phyloP scores from a whole-genome alignment of 495 filamentous ascomycete species.

The Hypoxylon lienhwacheense region DNA sequence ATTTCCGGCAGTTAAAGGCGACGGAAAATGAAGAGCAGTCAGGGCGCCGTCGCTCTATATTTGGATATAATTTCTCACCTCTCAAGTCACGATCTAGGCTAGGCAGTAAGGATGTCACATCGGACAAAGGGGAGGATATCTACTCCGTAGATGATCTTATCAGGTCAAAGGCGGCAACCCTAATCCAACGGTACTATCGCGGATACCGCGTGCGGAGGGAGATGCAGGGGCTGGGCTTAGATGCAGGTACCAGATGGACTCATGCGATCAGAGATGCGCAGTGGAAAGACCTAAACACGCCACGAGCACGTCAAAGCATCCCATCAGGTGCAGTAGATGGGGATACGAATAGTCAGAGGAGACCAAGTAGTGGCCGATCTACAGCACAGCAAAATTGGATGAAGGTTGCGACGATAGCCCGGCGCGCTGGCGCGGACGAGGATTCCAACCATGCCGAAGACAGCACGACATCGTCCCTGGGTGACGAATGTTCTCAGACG shows the following conservation, averaged over 20 bases:
- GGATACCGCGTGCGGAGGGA: slow-evolving; percentile 70
- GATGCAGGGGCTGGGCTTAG: slow-evolving; percentile 62
- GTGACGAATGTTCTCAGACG: slow-evolving; percentile 40
- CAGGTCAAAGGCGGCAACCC: slow-evolving; percentile 49
- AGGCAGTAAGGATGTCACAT: slow-evolving; percentile 2
- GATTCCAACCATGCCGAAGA: slow-evolving; percentile 43
- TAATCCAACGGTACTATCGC: slow-evolving; percentile 69
- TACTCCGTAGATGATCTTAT: slow-evolving; percentile 24
- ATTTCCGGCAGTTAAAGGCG: slow-evolving; percentile 34
- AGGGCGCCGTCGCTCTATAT: neutral
- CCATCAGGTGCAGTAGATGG: slow-evolving; percentile 11
- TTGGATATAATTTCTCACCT: slow-evolving; percentile 6
- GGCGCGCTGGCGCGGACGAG: slow-evolving; percentile 66
- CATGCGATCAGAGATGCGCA: slow-evolving; percentile 68
- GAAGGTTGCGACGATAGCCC: slow-evolving; percentile 67
- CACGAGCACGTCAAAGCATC: slow-evolving; percentile 43
- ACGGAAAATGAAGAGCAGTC: slow-evolving; percentile 11
- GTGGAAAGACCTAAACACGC: slow-evolving; percentile 58
- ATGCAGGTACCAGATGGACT: slow-evolving; percentile 69
- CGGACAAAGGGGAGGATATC: neutral
- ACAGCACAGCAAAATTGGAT: slow-evolving; percentile 72
- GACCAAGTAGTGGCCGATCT: slow-evolving; percentile 25
- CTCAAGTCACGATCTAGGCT: slow-evolving; percentile 8
- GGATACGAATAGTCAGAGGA: slow-evolving; percentile 9
- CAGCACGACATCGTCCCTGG: slow-evolving; percentile 36